Base-by-base conservation (phyloP, 805 yeast genomes). In the Lipomyces sp. region DNA sequence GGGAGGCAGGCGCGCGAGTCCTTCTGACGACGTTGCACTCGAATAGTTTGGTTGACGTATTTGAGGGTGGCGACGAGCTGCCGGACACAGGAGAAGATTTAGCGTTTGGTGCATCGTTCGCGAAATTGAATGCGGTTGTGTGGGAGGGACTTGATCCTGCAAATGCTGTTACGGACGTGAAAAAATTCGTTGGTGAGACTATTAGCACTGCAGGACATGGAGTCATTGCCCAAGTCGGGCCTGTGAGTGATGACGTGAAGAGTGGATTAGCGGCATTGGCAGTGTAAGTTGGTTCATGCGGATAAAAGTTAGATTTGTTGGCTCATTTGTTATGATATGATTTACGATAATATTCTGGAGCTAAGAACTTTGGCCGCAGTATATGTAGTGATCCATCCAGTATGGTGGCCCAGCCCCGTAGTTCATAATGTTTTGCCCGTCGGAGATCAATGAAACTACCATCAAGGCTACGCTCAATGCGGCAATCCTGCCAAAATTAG, bases 91-190 rank as follows among this genome's bases (percentile, higher is more conserved):
- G 70, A 18, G 74, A 89, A 61, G 97, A 92, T 68, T 83, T 88
- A 59, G 82, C 95, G 1, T 95, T 93, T 78, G 98, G 98, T 1
- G 88, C 97, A 0, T 86, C 88, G 61, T 95, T 86, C 77, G 90
- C 96, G 61, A 87, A 85, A 74, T 81, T 95, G 66, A 86, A 84
- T 0, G 84, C 90, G 2, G 87, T 92, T 58, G 82, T 85, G 42
- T 78, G 78, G 15, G 85, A 82, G 69, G 83, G 88, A 2, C 81
- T 85, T 70, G 98, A 95, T 77, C 97, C 98, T 1, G 75, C 86
- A 37, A 56, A 57, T 37, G 66, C 73, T 15, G 39, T 59, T 2
- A 30, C 62, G 11, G 60, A 59, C 24, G 18, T 45, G 37, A 42
- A 54, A 51, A 48, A 59, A 53, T 67, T 55, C 53, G 59, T 57